phyloP scores from a whole-genome alignment of 2,329 filamentous ascomycete genomes.

The Sporothrix pallida region DNA sequence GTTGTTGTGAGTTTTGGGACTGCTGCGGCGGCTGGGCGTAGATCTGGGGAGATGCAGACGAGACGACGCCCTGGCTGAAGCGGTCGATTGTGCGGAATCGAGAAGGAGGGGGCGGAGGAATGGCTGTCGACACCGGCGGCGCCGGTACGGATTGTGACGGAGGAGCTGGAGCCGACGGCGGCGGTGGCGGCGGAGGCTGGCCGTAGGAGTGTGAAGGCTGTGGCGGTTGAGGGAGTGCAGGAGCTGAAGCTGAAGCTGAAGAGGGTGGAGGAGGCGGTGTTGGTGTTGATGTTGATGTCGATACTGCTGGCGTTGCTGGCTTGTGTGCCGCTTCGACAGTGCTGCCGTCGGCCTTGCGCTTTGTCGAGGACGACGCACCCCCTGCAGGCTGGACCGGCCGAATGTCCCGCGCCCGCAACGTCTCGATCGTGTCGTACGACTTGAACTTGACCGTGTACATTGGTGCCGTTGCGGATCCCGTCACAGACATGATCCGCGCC shows the following conservation, averaged over 20 bases:
- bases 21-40: conserved; percentile 68
- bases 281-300: not conserved
- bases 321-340: conserved; percentile 45
- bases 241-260: conserved; percentile 44
- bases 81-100: conserved; percentile 36
- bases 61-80: conserved; percentile 55
- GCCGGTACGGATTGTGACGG: not conserved
- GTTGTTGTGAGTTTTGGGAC: conserved; percentile 61
- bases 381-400: conserved; percentile 63
- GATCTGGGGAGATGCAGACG: conserved; percentile 62
- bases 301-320: conserved; percentile 39
- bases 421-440: conserved; percentile 84
- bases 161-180: conserved; percentile 33
- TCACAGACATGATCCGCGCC: conserved; percentile 90
- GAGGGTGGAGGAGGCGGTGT: conserved; percentile 34
- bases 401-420: conserved; percentile 80
- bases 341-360: conserved; percentile 85
- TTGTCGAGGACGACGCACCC: conserved; percentile 44
- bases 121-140: not conserved
- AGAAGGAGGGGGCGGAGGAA: conserved; percentile 24
- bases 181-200: conserved; percentile 8
- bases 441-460: conserved; percentile 97
- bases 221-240: conserved; percentile 44
- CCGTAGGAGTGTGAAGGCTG: not conserved
- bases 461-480: conserved; percentile 85